Base-by-base conservation (phyloP, 371 early-diverging fungal genomes). In the Entomophthora muscae region DNA sequence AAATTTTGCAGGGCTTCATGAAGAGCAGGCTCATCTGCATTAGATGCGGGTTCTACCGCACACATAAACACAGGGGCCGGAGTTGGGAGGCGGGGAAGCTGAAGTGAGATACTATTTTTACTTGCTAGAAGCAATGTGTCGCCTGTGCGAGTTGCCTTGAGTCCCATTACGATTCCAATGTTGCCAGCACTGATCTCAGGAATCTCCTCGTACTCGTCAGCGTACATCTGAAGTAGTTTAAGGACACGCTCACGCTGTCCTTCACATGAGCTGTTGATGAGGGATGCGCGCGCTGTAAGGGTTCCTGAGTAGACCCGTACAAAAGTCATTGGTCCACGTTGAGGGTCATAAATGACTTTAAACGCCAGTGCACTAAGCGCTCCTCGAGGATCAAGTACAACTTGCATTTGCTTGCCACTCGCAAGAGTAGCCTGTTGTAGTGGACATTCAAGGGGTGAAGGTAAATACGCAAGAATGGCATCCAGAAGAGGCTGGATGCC, bases 401-500 rank as follows among this genome's bases (percentile, higher is more conserved):
- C 42, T 69, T 65, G 58, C 61, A 71, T 27, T 55, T 66, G 23
- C 68, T 75, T 42, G 58, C 76, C 64, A 63, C 71, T 68, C 12
- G 67, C 67, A 57, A 76, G 66, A 3, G 73, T 77, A 0, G 78
- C 86, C 13, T 85, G 65, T 17, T 84, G 80, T 33, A 83, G 69
- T 24, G 85, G 82, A 54, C 84, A 66, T 54, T 90, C 83, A 3
- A 75, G 60, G 0, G 96, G 97, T 0, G 81, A 79, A 0, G 98
- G 98, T 3, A 97, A 69, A 65, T 90, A 96, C 58, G 91, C 82
- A 23, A 88, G 64, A 0, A 93, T 77, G 12, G 94, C 92, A 68
- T 95, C 92, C 67, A 97, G 70, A 22, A 95, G 67, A 12, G 93
- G 93, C 66, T 95, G 94, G 1, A 95, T 94, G 21, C 95, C 96